These are phyloP conservation scores for Candida glaebosa DNA, from an alignment of 805 yeast species.

Conservation along the genomic window DNA sequence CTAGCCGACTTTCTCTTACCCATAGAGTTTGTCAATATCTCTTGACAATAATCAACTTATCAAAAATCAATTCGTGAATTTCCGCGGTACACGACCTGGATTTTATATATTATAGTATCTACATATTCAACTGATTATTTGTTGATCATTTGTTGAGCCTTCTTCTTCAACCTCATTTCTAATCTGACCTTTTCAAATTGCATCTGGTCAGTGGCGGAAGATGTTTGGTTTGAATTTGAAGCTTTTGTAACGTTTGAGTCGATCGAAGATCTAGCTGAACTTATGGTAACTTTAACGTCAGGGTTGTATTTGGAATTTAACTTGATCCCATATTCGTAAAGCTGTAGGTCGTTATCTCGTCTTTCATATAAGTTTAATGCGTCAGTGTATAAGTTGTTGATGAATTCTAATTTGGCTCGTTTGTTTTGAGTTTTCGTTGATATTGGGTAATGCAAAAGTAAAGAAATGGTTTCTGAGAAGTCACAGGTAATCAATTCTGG, in stretches of 20 bases:
- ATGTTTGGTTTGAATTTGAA: conserved; percentile 7
- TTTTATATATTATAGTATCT: no score
- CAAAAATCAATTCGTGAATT: neutral
- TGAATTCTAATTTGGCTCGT: conserved; percentile 13
- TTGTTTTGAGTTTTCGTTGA: conserved; percentile 13
- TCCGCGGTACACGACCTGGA: neutral
- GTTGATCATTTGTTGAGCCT: conserved; percentile 34
- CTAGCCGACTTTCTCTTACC: conserved; percentile 79
- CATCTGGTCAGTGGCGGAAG: conserved; percentile 30
- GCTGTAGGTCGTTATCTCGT: conserved; percentile 34
- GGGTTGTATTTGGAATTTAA: conserved; percentile 40
- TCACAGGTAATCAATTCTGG: conserved; percentile 44
- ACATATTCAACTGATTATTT: no score
- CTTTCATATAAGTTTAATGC: conserved; percentile 29
- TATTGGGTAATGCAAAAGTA: conserved; percentile 51
- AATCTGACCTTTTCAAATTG: conserved; percentile 44
- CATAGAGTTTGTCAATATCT: conserved; percentile 28
- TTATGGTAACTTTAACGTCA: conserved; percentile 26
- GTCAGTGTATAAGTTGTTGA: conserved; percentile 27
- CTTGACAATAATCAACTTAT: neutral
- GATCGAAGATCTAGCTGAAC: conserved; percentile 16
- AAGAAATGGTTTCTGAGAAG: conserved; percentile 48
- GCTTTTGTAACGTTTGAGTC: conserved; percentile 5
- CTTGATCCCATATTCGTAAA: conserved; percentile 38
- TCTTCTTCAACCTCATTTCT: conserved; percentile 46